Base-by-base conservation (phyloP, 305 asterid species). In the Fraxinus dipetala region DNA sequence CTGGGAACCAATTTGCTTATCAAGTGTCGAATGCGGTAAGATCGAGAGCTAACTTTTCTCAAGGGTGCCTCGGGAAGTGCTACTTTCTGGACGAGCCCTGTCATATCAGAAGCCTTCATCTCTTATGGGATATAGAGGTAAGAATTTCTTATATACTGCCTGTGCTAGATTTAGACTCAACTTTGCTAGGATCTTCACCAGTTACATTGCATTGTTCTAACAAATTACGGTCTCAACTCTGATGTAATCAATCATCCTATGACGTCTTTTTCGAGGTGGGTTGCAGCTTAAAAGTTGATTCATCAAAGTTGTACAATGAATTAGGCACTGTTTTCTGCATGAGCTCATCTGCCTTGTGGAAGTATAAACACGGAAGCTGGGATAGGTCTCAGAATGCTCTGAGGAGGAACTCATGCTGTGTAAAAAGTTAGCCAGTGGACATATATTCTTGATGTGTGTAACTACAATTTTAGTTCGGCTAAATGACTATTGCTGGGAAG, bases 171-270 rank as follows among this genome's bases (percentile, higher is more conserved):
- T 34, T 73, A 36, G 81, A 63, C 26, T 79, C 32, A 20, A 79
- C 54, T 40, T 69, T 26, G 73, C 78, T 48, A 74, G 84, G 79
- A 65, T 83, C 80, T 65, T 34, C 77, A 3, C 38, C 30, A 24
- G 77, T 80, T 81, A 67, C 16, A 63, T 83, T 51, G 69, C 67
- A 75, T 63, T 61, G 75, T 65, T 59, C 80, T 85, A 34, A 78
- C 59, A 30, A 32, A 45, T 77, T 63, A 73, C 78, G 80, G 73
- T 20, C 77, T 28, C 40, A 14, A 48, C 69, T 54, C 75, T 34
- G 59, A 75, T 34, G 16, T 75, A 75, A 81, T 59, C 16, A 24
- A 54, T 75, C 81, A 65, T 38, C 7, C 78, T 72, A 34, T 32
- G 45, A 26, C 6, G 6, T 26, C 18, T 69, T 22, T 72, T 54